Base-by-base conservation (phyloP, 257 asterid genomes). In the Haberlea rhodopensis region DNA sequence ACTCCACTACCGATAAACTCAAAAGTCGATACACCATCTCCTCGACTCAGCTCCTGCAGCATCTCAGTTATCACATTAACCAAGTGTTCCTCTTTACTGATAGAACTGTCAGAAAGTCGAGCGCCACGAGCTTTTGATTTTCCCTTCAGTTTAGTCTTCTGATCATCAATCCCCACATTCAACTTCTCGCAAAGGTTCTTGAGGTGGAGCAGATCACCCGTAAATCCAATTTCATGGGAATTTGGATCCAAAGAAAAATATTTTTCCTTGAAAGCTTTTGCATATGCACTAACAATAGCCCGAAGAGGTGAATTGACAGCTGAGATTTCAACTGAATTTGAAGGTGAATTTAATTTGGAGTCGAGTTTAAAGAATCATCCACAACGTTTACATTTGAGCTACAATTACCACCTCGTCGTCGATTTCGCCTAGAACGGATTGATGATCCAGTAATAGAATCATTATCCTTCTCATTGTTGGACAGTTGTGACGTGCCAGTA, bases 1-100 rank as follows among this genome's bases (percentile, higher is more conserved):
- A 79, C 97, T 45, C 99, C 97, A 70, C 99, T 90, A 66, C 99
- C 96, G 61, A 88, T 88, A 60, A 94, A 94, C 80, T 94, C 99
- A 69, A 90, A 94, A 52, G 97, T 90, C 34, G 99, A 94, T 31
- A 94, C 97, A 24, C 99, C 96, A n/a, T 88, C 97, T 45, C 85
- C 97, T 77, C 81, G 80, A 81, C 94, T 73, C 57, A 94, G 95
- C 83, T 94, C 99, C 71, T 68, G 75, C 82, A 94, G 71, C 77
- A 94, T 83, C 83, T 87, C 96, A 73, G 80, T 68, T 72, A 90
- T 75, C 54, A 89, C 87, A 63, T 78, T 88, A 71, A 80, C 81
- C 80, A 90, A 78, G 60, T 77, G 75, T 55, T 85, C 94, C 74
- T 90, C 97, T 65, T 82, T 79, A 70, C 80, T 67, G 62, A 82